Percentiles rank a stretch among this genome's conserved stretches.
These are phyloP conservation scores for Alnus glutinosa DNA, from an alignment of 306 rosid genomes.

Conservation along the genomic window DNA sequence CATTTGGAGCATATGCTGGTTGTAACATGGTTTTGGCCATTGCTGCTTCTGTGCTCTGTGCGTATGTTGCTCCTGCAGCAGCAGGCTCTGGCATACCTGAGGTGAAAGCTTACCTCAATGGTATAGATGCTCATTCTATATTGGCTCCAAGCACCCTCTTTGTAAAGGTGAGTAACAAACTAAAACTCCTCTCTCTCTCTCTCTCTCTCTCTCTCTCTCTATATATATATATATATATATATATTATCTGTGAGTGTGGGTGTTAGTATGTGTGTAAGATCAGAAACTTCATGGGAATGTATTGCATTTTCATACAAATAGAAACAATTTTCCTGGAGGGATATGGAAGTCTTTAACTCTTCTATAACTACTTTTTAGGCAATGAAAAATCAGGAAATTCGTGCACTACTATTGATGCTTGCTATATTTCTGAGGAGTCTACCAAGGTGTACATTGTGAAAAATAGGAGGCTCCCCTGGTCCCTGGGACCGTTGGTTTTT, in stretches of 20 bases:
- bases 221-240: too few species aligned
- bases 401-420: background rate
- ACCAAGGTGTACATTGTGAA: background rate
- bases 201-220: background rate
- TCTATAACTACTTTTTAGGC: background rate
- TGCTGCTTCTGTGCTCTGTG: slow-evolving; percentile 66
- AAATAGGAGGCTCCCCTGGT: too few species aligned
- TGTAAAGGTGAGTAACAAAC: slow-evolving; percentile 55
- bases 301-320: background rate
- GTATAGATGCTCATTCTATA: slow-evolving; percentile 69
- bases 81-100: slow-evolving; percentile 93
- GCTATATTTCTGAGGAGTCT: background rate
- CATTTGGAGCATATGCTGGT: slow-evolving; percentile 51
- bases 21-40: slow-evolving; percentile 55
- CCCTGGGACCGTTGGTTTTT: too few species aligned
- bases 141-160: slow-evolving; percentile 77
- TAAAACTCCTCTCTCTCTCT: background rate
- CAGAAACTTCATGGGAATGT: background rate
- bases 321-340: background rate
- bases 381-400: background rate
- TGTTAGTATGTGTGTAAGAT: background rate
- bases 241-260: background rate
- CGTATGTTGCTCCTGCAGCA: slow-evolving; percentile 75
- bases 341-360: background rate
- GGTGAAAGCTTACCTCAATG: slow-evolving; percentile 90